Percentiles rank a stretch among this genome's conserved stretches.
These are phyloP conservation scores for Arthrinium puccinioides DNA, from an alignment of 2,329 filamentous ascomycete genomes.

Conservation along the genomic window DNA sequence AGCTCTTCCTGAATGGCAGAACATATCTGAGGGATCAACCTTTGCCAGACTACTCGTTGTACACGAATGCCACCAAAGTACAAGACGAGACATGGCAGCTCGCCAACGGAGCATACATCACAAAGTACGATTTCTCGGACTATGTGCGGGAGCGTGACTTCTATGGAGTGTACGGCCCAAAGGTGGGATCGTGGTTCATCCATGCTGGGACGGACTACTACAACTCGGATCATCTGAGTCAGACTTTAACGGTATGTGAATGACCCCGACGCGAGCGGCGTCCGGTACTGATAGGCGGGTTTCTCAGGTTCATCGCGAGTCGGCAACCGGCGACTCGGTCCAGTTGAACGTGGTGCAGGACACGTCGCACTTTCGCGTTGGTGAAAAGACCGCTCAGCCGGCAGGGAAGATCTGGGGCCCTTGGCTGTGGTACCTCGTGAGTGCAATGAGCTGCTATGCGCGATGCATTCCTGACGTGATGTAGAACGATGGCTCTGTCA, in stretches of 20 bases:
- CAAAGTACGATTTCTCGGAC: conserved; percentile 38
- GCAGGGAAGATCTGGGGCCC: conserved; percentile 34
- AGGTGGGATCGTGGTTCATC: conserved; percentile 45
- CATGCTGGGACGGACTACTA: conserved; percentile 42
- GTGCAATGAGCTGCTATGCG: neutral
- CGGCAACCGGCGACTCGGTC: conserved; percentile 39
- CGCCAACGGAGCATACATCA: conserved; percentile 39
- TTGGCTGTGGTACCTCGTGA: conserved; percentile 32
- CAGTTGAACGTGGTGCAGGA: conserved; percentile 48
- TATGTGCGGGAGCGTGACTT: conserved; percentile 29
- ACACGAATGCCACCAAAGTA: conserved; percentile 35
- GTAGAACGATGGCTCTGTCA: conserved; percentile 34
- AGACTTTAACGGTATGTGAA: conserved; percentile 34
- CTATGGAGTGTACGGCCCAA: conserved; percentile 41
- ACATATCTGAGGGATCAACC: conserved; percentile 36
- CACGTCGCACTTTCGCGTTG: conserved; percentile 33
- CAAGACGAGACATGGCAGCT: conserved; percentile 47
- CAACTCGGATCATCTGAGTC: conserved; percentile 44
- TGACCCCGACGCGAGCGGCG: no score
- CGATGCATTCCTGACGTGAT: neutral
- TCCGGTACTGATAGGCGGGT: no score
- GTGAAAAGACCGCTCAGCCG: conserved; percentile 24
- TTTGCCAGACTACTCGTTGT: conserved; percentile 34
- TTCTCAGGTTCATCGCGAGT: conserved; percentile 42
- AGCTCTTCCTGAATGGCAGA: conserved; percentile 35